Evolutionary conservation across 2,329 filamentous ascomycete genomes (phyloP), one percentile per base, ranked within the genome.

Genomic region (Trichocomaceae sp.): DNA sequence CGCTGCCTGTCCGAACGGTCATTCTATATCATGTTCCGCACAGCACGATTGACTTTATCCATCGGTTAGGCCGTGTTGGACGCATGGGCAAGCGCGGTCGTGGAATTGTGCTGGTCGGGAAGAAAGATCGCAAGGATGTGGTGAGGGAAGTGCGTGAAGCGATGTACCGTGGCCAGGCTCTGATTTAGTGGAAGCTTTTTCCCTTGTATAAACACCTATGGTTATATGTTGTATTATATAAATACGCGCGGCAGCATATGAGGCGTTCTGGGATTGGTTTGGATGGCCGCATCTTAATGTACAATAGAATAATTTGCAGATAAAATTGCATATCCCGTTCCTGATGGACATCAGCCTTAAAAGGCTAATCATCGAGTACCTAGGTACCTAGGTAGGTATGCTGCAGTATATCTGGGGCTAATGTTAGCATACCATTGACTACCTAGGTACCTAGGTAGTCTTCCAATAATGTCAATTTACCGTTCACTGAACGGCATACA

Each of bases 21-120:
- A 86, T 99, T 53, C 75, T 99, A 23, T 97, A 96, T 70, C 90
- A 99, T 68, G 92, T 99, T n/a, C 93, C 93, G 4, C 92, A 97
- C 68, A 95, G 89, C 0, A 95, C 90, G 0, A 95, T 99, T 57
- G 95, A 99, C 71, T 99, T 99, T 65, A 96, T 99, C 65, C 95
- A 99, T 72, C 86, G 95, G 15, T 82, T 97, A 4, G 93, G 93
- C 15, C 82, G 93, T 55, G 90, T 93, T 1, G 93, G 93, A 0
- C 83, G 93, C 33, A 97, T 97, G 90, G 90, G 90, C 2, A 82
- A 90, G 58, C 82, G 93, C 68, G 93, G 93, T 15, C 81, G 91
- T 54, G 93, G 90, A 19, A 85, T 97, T 60, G 91, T 97, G 26
- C 76, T 99, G 35, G 88, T 96, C 1, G 92, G 91, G 58, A 92